These are phyloP conservation scores for Metarhizium humberi DNA, from an alignment of 2,329 filamentous ascomycete genomes.

Conservation along the genomic window DNA sequence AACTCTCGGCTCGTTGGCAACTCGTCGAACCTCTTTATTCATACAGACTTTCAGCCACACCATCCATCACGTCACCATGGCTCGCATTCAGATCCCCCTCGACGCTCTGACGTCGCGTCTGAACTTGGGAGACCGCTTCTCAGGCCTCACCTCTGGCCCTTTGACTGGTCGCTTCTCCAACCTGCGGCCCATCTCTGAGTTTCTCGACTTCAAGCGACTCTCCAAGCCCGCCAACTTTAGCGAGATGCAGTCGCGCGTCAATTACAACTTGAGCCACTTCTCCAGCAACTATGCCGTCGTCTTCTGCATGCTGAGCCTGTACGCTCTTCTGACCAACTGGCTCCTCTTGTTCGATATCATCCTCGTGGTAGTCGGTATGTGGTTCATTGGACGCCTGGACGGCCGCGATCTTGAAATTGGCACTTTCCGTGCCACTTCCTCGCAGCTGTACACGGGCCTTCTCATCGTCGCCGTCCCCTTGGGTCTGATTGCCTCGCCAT, in stretches of 20 bases:
- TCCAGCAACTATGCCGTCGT: conserved; percentile 96
- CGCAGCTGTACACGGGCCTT: conserved; percentile 88
- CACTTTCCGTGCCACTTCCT: conserved; percentile 71
- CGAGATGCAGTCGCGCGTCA: conserved; percentile 84
- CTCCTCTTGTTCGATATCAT: conserved; percentile 86
- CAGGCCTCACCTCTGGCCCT: conserved; percentile 70
- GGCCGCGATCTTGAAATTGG: conserved; percentile 85
- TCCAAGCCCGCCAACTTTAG: conserved; percentile 89
- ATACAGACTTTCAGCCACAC: conserved; percentile 4
- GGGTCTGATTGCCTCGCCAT: conserved; percentile 74
- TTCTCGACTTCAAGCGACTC: conserved; percentile 89
- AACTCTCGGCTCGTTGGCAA: background rate
- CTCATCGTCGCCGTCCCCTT: conserved; percentile 76
- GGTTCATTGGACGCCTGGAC: conserved; percentile 80
- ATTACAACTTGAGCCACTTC: conserved; percentile 96
- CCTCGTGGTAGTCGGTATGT: conserved; percentile 79
- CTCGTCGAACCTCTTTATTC: background rate
- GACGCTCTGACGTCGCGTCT: conserved; percentile 86
- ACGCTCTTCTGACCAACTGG: conserved; percentile 83
- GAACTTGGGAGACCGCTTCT: conserved; percentile 77
- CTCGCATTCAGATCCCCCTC: conserved; percentile 84
- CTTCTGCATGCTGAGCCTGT: conserved; percentile 92
- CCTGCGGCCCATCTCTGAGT: conserved; percentile 82
- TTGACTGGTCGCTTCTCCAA: conserved; percentile 81
- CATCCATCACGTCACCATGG: conserved; percentile 42